phyloP scores from a whole-genome alignment of 192 early-diverging fungal genomes.

The Linderina pennispora region DNA sequence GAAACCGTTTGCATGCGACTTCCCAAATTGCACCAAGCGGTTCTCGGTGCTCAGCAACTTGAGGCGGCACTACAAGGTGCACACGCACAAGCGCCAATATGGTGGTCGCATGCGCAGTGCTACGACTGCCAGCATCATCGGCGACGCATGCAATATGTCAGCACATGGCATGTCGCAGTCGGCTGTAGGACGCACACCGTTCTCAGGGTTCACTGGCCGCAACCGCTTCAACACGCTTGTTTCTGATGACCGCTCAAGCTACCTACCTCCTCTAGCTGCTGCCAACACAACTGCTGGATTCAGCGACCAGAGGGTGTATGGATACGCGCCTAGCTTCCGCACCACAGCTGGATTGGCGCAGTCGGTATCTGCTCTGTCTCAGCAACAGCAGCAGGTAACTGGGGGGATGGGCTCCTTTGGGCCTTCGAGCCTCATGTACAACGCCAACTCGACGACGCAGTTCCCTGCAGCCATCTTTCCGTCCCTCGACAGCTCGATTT shows the following conservation, averaged over 20 bases:
- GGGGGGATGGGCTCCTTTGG: neutral
- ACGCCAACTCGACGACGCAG: neutral
- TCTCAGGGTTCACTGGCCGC: neutral
- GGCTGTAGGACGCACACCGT: neutral
- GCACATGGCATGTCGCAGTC: neutral
- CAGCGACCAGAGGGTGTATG: neutral
- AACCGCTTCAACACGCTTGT: neutral
- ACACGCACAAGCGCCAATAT: constrained; percentile 7
- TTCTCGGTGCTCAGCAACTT: constrained; percentile 78
- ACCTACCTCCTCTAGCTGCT: neutral
- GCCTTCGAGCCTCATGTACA: neutral
- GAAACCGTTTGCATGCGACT: constrained; percentile 51
- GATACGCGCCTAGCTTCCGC: constrained; percentile 5
- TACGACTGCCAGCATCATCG: neutral
- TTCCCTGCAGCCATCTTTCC: neutral
- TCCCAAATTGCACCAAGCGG: constrained; percentile 53
- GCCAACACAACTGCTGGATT: neutral
- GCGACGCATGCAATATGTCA: neutral
- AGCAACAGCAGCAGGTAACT: neutral
- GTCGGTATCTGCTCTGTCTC: neutral
- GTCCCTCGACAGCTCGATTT: too few relatives aligned
- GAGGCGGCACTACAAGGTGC: constrained; percentile 55
- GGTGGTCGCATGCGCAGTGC: constrained; percentile 1
- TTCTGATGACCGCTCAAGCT: neutral
- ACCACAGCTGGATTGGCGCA: neutral